Percentiles rank a stretch among this genome's conserved stretches.
These are phyloP conservation scores for Aspergillus sergii DNA, from an alignment of 2,329 filamentous ascomycete species.

Conservation along the genomic window DNA sequence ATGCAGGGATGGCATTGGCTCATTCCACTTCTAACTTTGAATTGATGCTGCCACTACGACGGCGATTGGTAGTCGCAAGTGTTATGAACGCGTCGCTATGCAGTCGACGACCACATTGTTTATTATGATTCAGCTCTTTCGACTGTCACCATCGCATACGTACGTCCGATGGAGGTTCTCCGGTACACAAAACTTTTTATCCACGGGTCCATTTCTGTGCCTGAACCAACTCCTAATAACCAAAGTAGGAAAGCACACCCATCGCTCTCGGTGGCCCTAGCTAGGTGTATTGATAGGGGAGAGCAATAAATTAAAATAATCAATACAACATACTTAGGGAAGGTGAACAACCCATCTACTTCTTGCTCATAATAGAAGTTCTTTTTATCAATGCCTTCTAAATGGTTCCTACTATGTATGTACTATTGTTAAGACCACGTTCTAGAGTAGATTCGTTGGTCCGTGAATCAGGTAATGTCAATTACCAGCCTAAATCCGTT, in stretches of 20 bases:
- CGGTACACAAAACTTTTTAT: background rate
- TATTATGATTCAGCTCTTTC: slow-evolving; percentile 10
- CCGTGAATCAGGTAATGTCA: background rate
- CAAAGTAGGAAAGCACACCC: background rate
- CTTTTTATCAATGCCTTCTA: background rate
- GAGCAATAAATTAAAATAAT: background rate
- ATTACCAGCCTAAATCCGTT: background rate
- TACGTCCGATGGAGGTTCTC: background rate
- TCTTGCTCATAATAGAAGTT: background rate
- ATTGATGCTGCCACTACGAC: slow-evolving; percentile 8
- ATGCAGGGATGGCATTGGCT: slow-evolving; percentile 34
- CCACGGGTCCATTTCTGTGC: slow-evolving; percentile 2
- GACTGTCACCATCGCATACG: background rate
- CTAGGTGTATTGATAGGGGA: background rate
- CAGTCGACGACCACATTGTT: slow-evolving; percentile 5
- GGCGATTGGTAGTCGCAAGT: slow-evolving; percentile 17
- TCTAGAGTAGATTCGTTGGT: background rate
- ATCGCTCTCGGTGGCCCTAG: background rate
- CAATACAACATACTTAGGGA: background rate
- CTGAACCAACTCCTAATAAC: background rate
- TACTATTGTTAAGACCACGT: background rate
- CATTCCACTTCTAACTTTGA: slow-evolving; percentile 17
- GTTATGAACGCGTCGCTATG: slow-evolving; percentile 21
- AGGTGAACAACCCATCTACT: background rate
- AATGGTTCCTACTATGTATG: background rate